Conservation (phyloP, 1,139 yeast genomes). For the Diutina catenulata region DNA sequence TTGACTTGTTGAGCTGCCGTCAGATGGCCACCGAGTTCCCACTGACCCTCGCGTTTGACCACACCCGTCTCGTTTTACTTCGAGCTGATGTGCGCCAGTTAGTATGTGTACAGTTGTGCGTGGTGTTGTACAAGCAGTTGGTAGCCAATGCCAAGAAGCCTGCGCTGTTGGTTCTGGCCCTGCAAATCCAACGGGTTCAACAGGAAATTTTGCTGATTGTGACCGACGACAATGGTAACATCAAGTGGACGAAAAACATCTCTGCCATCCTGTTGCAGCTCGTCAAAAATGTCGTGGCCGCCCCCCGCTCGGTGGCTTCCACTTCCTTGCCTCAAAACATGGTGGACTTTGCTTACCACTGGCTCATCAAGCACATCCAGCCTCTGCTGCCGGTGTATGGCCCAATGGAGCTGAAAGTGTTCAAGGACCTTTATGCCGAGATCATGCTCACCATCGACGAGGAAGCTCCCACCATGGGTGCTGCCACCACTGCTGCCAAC, state of each 20-base stretch:
- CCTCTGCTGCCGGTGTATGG: constrained; percentile 74
- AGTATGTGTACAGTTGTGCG: constrained; percentile 68
- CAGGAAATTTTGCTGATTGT: constrained; percentile 69
- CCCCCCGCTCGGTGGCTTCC: constrained; percentile 9
- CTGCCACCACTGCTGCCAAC: constrained; percentile 6
- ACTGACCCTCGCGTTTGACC: constrained; percentile 78
- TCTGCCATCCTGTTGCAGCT: constrained; percentile 63
- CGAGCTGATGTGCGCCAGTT: constrained; percentile 81
- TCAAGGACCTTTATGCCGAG: constrained; percentile 34
- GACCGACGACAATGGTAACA: constrained; percentile 75
- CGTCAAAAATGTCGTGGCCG: constrained; percentile 29
- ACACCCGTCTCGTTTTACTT: constrained; percentile 61
- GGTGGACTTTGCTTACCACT: constrained; percentile 60
- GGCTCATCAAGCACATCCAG: constrained; percentile 80
- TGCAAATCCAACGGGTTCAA: constrained; percentile 24
- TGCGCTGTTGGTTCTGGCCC: constrained; percentile 16
- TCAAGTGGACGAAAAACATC: constrained; percentile 83
- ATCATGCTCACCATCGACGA: constrained; percentile 11
- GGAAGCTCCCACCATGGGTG: constrained; percentile 6
- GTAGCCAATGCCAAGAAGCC: constrained; percentile 18
- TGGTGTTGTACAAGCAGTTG: constrained; percentile 62
- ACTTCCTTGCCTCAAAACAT: constrained; percentile 23
- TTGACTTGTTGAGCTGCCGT: constrained; percentile 62
- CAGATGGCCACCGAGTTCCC: constrained; percentile 81
- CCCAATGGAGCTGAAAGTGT: constrained; percentile 59